Base-by-base conservation (phyloP, 148 eudicot genomes). In the Rhododendron ferrugineum region DNA sequence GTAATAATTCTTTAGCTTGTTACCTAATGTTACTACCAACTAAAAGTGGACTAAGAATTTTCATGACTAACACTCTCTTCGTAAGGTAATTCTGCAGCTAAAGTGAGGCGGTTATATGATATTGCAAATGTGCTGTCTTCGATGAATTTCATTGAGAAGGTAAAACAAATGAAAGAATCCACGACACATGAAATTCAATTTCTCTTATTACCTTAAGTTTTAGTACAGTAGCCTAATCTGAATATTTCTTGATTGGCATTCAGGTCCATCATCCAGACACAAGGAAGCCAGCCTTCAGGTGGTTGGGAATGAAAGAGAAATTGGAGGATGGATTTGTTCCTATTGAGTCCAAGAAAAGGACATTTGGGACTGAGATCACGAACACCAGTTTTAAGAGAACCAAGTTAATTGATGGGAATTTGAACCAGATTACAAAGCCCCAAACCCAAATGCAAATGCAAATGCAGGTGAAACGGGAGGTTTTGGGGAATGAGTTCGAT, bases 41-140 rank as follows among this genome's bases (percentile, higher is more conserved):
- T 81, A 54, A 82, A 28, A 54, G 42, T 37, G 10, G 56, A 32
- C 34, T 52, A 5, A 47, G 52, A 18, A 26, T 72, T 49, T 70
- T 89, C 79, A 70, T 84, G 44, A 44, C 91, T 97, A 88, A 91
- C 86, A 74, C 70, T 81, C 32, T 82, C 36, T 85, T 82, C 52
- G 18, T 90, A 83, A 91, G 90, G 88, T 87, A 83, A 90, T 85
- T 89, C 86, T 91, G 93, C 99, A 97, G 99, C 98, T 76, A 97
- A 97, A 89, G 99, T 97, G 49, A 90, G 99, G 89, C 88, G 99
- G 78, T 90, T 97, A 77, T 97, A 97, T 86, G 99, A 97, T 83
- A 97, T 97, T 86, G 98, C 99, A 84, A 97, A 97, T 66, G 99
- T 97, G 9, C 84, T 97, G 84, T 95, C 99, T 78, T 97, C 99